A percentile compares a stretch with the other conserved stretches of the same genome.
Conservation (phyloP, 2,329 filamentous ascomycete genomes). For the Diaporthe sp. region DNA sequence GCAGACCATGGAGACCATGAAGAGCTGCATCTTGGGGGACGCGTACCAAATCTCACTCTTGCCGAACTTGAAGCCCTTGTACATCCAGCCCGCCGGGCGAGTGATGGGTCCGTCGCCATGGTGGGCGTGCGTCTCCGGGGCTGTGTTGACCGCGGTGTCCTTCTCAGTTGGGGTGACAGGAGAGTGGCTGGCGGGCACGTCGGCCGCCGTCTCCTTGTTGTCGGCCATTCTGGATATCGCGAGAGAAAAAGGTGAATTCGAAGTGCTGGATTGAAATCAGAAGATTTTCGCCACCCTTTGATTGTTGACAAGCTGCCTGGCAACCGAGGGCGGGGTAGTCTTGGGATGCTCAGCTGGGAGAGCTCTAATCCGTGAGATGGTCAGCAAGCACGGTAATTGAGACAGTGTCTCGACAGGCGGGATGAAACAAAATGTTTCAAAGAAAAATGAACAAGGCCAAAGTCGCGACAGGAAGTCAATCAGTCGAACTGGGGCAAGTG, state of each 20-base stretch:
- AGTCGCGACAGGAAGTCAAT: background rate
- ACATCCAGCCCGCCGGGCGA: conserved; percentile 72
- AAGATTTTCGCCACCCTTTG: background rate
- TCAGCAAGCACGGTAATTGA: background rate
- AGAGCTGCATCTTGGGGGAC: conserved; percentile 76
- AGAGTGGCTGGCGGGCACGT: background rate
- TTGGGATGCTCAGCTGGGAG: background rate
- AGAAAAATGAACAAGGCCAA: background rate
- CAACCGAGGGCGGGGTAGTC: conserved; percentile 18
- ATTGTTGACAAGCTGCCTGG: conserved; percentile 19
- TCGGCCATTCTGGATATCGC: conserved; percentile 26
- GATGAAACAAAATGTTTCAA: background rate
- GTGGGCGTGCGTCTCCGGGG: background rate
- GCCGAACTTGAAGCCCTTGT: conserved; percentile 68
- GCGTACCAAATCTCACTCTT: conserved; percentile 72
- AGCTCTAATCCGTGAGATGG: background rate
- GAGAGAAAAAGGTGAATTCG: background rate
- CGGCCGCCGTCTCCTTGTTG: conserved; percentile 25
- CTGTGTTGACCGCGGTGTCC: background rate
- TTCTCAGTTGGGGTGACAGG: background rate
- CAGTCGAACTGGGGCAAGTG: background rate
- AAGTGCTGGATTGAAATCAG: background rate
- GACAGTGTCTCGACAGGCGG: background rate
- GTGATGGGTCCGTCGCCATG: conserved; percentile 18
- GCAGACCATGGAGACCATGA: conserved; percentile 77